phyloP scores from a whole-genome alignment of 768 basidiomycete genomes.

The Filobasidium floriforme region DNA sequence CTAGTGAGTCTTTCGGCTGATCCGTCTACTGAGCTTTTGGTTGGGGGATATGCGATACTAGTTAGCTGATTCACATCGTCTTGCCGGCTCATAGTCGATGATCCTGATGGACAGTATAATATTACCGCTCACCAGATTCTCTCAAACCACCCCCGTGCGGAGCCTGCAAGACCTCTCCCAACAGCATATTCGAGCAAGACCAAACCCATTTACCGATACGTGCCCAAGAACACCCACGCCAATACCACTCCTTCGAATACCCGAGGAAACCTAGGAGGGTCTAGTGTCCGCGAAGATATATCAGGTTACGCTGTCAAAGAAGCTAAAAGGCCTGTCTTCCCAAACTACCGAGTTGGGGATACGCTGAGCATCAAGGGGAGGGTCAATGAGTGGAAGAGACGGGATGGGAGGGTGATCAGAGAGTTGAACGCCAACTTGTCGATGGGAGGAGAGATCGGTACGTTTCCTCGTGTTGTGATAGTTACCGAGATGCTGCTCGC shows the following conservation, averaged over 20 bases:
- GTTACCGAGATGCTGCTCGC: too few relatives aligned
- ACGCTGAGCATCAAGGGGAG: slow-evolving; percentile 12
- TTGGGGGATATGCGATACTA: not conserved
- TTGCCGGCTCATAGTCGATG: slow-evolving; percentile 11
- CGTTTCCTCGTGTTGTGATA: not conserved
- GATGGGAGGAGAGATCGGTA: not conserved
- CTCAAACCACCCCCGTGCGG: not conserved
- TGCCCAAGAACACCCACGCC: slow-evolving; percentile 1
- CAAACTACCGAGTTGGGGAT: slow-evolving; percentile 13
- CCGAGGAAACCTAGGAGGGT: not conserved
- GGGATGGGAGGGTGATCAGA: slow-evolving; percentile 14
- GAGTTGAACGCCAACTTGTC: slow-evolving; percentile 3
- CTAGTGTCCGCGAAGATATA: too few relatives aligned
- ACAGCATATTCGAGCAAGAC: too few relatives aligned
- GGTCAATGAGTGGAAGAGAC: slow-evolving; percentile 18
- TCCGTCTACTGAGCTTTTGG: not conserved
- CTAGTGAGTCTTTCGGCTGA: slow-evolving; percentile 3
- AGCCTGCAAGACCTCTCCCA: not conserved
- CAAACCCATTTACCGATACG: slow-evolving; percentile 1
- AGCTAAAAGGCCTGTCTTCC: slow-evolving; percentile 13
- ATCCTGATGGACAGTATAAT: slow-evolving; percentile 12
- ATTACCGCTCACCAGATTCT: slow-evolving; percentile 10
- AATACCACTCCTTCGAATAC: not conserved
- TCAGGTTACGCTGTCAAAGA: not conserved
- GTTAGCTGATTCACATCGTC: not conserved